A percentile compares a stretch with the other conserved stretches of the same genome.
Evolutionary conservation across 768 basidiomycete genomes (phyloP).

Genomic region (Antrodiella citrinella): DNA sequence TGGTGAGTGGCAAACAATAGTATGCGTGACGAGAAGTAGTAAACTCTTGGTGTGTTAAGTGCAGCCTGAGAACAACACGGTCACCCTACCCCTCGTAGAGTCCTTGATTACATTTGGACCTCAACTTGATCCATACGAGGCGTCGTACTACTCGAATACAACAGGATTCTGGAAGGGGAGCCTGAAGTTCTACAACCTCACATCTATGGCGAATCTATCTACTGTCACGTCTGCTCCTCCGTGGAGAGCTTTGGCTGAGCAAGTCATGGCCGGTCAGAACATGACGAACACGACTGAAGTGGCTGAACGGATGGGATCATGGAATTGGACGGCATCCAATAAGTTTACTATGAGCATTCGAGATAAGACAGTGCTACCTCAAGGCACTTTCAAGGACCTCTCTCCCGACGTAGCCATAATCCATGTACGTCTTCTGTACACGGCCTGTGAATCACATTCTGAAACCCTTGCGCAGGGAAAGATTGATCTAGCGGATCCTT

Average conservation of each 20-base stretch:
- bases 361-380: slow-evolving; percentile 39
- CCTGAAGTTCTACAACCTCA: slow-evolving; percentile 56
- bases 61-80: slow-evolving; percentile 40
- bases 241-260: slow-evolving; percentile 46
- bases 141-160: slow-evolving; percentile 66
- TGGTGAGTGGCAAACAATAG: slow-evolving; percentile 34
- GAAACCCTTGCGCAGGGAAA: slow-evolving; percentile 43
- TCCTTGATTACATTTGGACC: slow-evolving; percentile 38
- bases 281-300: slow-evolving; percentile 49
- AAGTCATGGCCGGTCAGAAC: slow-evolving; percentile 40
- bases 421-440: slow-evolving; percentile 42
- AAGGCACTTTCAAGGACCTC: slow-evolving; percentile 24
- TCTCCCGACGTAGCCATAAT: slow-evolving; percentile 48
- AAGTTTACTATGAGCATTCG: slow-evolving; percentile 60
- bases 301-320: slow-evolving; percentile 39
- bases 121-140: slow-evolving; percentile 33
- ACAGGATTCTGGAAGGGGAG: slow-evolving; percentile 74
- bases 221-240: slow-evolving; percentile 27
- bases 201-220: slow-evolving; percentile 29
- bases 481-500: slow-evolving; percentile 53
- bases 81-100: slow-evolving; percentile 39
- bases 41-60: not conserved
- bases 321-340: slow-evolving; percentile 64
- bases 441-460: not conserved
- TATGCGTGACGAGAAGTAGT: not conserved